Base-by-base conservation (phyloP, 2,329 filamentous ascomycete genomes). In the Xylariaceae sp. region DNA sequence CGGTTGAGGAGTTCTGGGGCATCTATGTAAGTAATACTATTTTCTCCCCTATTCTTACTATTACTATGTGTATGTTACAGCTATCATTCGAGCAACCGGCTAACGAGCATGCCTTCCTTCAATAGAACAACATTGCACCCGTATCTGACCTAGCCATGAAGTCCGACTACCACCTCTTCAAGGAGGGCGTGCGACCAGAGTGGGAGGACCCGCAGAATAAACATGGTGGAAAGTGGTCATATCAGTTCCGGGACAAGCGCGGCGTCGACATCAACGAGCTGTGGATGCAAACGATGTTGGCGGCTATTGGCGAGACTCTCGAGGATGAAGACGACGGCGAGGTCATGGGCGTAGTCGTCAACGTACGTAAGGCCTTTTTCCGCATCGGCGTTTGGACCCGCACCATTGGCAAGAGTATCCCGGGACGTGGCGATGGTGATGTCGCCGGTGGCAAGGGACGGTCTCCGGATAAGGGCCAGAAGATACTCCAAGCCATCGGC, bases 181-280 rank as follows among this genome's bases (percentile, higher is more conserved):
- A 99, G 82, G 88, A 88, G 67, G 92, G 92, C 62, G 91, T 99
- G 59, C 91, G 94, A 61, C 94, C 94, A 29, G 95, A 99, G 77
- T 99, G 94, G 94, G 94, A 99, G 76, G 94, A 99, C 73, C 82
- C 85, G 21, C 92, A 97, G 80, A 99, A 99, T 81, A 99, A 97
- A 84, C 92, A 97, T 73, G 94, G 94, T 66, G 94, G 94, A 77
- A 97, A 97, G 78, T 99, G 94, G 94, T 92, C 93, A 21, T 97
- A 95, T 79, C 88, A 91, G 69, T 97, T 96, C 86, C 96, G 95
- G 81, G 91, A 97, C 67, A 97, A 96, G 84, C 88, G 89, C 70
- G 85, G 81, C 64, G 84, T 96, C 72, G 90, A 93, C 66, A 95
- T 97, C 73, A 93, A 99, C 72, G 89, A 93, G 54, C 83, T 96